These are phyloP conservation scores for Pythium scleroteichum DNA, from an alignment of 352 stramenopile genomes.

Conservation along the genomic window DNA sequence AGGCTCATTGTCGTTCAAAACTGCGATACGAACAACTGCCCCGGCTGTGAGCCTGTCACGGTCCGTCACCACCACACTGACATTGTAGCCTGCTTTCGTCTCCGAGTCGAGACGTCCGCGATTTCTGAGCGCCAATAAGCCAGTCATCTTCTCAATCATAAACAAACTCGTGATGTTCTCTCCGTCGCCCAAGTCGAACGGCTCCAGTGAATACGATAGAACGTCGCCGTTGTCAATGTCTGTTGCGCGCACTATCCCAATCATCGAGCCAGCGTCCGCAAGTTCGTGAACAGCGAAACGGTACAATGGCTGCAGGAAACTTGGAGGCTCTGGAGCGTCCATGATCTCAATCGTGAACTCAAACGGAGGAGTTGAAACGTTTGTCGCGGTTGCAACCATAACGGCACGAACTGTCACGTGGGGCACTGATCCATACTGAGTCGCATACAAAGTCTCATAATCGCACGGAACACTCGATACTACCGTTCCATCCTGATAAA, in stretches of 20 bases:
- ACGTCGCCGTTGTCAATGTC: constrained; percentile 45
- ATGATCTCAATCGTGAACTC: constrained; percentile 26
- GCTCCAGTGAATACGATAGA: constrained; percentile 28
- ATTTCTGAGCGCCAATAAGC: constrained; percentile 14
- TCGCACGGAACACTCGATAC: constrained; percentile 3
- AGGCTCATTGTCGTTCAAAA: constrained; percentile 55
- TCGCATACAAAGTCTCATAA: constrained; percentile 9
- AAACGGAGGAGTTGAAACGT: constrained; percentile 15
- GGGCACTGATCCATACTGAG: constrained; percentile 4
- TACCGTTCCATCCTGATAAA: constrained; percentile 14
- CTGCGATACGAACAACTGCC: constrained; percentile 22
- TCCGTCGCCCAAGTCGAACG: constrained; percentile 4
- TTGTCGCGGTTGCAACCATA: constrained; percentile 4
- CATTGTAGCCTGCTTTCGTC: constrained; percentile 16
- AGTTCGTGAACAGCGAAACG: constrained; percentile 48
- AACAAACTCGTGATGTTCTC: constrained; percentile 23
- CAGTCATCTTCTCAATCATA: constrained; percentile 14
- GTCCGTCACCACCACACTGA: constrained; percentile 27
- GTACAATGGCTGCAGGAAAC: constrained; percentile 28
- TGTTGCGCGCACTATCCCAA: constrained; percentile 40
- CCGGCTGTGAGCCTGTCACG: constrained; percentile 25
- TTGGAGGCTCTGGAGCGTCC: constrained; percentile 30
- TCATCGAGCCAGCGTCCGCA: constrained; percentile 27
- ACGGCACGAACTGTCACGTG: constrained; percentile 17
- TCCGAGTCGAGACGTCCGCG: constrained; percentile 9